Percentiles rank a stretch among this genome's conserved stretches.
These are phyloP conservation scores for Cystofilobasidium macerans DNA, from an alignment of 768 basidiomycete genomes.

Conservation along the genomic window DNA sequence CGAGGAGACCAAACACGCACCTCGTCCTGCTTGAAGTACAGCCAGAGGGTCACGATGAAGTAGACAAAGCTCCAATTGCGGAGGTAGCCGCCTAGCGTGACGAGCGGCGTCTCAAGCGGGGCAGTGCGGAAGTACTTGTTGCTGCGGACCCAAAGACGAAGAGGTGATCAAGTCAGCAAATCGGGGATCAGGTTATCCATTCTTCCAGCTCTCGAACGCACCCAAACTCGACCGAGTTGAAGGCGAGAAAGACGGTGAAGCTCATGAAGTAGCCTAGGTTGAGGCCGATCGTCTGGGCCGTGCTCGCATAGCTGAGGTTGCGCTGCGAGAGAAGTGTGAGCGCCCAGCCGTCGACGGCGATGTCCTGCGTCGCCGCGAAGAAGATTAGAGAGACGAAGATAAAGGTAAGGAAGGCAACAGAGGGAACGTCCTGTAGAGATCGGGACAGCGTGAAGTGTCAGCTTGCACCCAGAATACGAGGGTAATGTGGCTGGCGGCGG, in stretches of 20 bases:
- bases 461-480: no score
- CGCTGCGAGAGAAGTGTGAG: conserved; percentile 65
- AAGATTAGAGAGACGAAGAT: conserved; percentile 82
- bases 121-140: conserved; percentile 43
- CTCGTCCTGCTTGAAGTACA: conserved; percentile 80
- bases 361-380: conserved; percentile 97
- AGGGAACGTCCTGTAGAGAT: conserved; percentile 58
- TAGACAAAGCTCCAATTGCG: conserved; percentile 76
- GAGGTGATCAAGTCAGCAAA: no score
- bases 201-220: no score
- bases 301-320: conserved; percentile 90
- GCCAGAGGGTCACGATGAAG: conserved; percentile 74
- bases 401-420: conserved; percentile 64
- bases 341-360: conserved; percentile 77
- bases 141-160: no score
- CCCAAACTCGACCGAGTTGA: conserved; percentile 89
- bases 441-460: conserved; percentile 37
- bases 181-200: no score
- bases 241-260: conserved; percentile 92
- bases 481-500: background rate
- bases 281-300: conserved; percentile 93
- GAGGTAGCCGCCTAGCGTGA: conserved; percentile 63
- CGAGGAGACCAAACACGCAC: conserved; percentile 41
- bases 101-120: conserved; percentile 40
- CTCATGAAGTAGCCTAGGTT: conserved; percentile 92